Evolutionary conservation across 306 rosid genomes (phyloP).

Genomic region (Cucurbita maxima): DNA sequence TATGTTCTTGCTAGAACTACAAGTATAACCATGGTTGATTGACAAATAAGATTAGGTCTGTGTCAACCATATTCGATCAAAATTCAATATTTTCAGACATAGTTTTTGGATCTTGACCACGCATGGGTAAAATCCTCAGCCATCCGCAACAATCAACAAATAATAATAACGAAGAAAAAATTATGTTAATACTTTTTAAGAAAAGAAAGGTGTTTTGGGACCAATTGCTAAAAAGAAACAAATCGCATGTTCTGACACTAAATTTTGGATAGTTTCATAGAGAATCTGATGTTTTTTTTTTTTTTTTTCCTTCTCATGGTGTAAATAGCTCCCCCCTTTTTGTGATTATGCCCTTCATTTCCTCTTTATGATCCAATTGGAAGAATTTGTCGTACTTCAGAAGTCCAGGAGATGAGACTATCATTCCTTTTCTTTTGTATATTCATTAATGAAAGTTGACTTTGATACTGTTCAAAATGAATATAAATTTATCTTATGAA

Average conservation of each 20-base stretch:
- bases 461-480: not conserved
- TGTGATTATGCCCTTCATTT: not conserved
- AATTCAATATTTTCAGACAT: not conserved
- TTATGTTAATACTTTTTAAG: not conserved
- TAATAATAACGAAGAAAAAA: not conserved
- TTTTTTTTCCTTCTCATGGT: not conserved
- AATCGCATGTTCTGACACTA: not conserved
- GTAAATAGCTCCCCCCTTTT: not conserved
- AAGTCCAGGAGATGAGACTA: not conserved
- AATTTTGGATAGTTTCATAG: not conserved
- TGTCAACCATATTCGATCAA: not conserved
- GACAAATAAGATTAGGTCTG: not conserved
- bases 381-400: not conserved
- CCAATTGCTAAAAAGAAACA: not conserved
- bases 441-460: not conserved
- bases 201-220: not conserved
- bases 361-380: not conserved
- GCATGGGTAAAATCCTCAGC: not conserved
- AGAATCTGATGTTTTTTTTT: not conserved
- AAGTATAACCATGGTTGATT: not conserved
- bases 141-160: not conserved
- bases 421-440: not conserved
- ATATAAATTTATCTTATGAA: not conserved
- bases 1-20: not conserved
- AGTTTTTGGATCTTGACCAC: not conserved